These are phyloP conservation scores for Solanum aculeatissimum DNA, from an alignment of 305 asterid species.

Conservation along the genomic window DNA sequence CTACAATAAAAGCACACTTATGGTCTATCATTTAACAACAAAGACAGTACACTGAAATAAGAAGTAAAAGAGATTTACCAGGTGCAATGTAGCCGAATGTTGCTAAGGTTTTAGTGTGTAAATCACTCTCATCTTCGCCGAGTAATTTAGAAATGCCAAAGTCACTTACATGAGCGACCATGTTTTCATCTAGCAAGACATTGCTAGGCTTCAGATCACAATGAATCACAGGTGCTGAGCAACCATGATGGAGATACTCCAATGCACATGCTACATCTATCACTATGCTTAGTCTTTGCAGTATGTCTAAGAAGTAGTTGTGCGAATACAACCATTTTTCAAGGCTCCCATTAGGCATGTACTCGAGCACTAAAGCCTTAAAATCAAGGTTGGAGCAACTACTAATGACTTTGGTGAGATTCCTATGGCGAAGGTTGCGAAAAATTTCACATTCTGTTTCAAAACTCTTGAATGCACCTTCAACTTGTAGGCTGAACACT, in stretches of 20 bases:
- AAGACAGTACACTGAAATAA: neutral
- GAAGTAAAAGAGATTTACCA: neutral
- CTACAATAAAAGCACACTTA: neutral
- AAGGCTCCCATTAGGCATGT: constrained; percentile 9
- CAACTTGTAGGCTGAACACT: neutral
- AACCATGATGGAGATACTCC: constrained; percentile 26
- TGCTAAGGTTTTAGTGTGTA: constrained; percentile 18
- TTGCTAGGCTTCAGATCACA: constrained; percentile 33
- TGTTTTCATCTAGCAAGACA: constrained; percentile 7
- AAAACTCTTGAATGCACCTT: constrained; percentile 3
- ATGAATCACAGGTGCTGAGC: constrained; percentile 14
- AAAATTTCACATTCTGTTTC: constrained; percentile 5
- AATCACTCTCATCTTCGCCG: constrained; percentile 4
- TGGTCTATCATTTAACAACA: neutral
- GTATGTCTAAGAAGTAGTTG: constrained; percentile 1
- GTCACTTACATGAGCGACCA: constrained; percentile 22
- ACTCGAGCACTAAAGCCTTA: neutral
- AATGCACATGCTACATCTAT: constrained; percentile 22
- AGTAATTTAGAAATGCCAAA: constrained; percentile 27
- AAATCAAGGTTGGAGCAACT: constrained; percentile 1
- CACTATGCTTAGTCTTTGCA: constrained; percentile 29
- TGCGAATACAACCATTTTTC: constrained; percentile 14
- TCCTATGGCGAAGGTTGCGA: constrained; percentile 9
- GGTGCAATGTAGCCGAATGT: constrained; percentile 35
- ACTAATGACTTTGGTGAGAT: constrained; percentile 3